These are phyloP conservation scores for Xylaria scruposa DNA, from an alignment of 495 filamentous ascomycete species.

Conservation along the genomic window DNA sequence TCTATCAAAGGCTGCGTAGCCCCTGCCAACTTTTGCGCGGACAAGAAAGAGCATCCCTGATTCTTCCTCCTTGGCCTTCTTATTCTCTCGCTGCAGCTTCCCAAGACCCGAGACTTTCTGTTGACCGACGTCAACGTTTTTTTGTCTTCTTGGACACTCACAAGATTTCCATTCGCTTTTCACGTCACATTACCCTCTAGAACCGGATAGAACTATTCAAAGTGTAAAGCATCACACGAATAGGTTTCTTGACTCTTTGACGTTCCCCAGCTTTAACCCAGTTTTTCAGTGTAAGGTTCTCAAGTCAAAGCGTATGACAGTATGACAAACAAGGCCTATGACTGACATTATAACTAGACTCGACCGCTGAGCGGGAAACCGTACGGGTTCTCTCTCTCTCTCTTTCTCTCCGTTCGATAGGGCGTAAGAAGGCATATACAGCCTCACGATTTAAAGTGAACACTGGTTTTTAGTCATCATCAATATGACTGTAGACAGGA, in stretches of 20 bases:
- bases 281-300: neutral
- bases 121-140: neutral
- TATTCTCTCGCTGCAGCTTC: neutral
- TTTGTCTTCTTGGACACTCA: neutral
- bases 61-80: neutral
- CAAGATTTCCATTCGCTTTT: neutral
- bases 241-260: neutral
- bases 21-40: neutral
- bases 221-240: neutral
- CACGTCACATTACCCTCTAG: neutral
- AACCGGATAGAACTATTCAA: neutral
- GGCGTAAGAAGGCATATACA: neutral
- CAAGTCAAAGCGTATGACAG: neutral
- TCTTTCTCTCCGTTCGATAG: neutral
- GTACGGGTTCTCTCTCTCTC: neutral
- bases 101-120: neutral
- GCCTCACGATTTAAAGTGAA: neutral
- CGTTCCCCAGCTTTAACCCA: neutral
- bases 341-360: neutral
- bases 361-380: neutral
- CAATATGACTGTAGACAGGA: neutral
- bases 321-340: neutral
- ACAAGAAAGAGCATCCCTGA: neutral
- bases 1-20: neutral
- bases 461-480: neutral